Conservation (phyloP, 768 basidiomycete genomes). For the Tricholoma sp. region DNA sequence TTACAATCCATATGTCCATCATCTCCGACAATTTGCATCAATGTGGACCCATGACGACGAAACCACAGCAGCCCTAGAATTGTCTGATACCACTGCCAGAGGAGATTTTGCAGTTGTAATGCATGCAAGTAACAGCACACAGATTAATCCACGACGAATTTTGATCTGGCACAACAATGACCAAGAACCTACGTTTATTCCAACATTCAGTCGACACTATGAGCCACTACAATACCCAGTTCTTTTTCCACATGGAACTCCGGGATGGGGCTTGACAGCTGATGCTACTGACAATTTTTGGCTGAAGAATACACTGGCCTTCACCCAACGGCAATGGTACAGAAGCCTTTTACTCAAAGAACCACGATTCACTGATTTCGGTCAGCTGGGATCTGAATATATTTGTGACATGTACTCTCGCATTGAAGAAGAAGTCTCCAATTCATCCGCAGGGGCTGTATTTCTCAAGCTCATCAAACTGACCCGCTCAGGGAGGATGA, state of each 20-base stretch:
- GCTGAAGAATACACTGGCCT: neutral
- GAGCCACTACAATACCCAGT: constrained; percentile 3
- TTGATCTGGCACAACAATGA: neutral
- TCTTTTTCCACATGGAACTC: constrained; percentile 1
- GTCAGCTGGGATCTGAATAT: no score
- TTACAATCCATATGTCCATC: neutral
- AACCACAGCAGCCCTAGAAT: neutral
- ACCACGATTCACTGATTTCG: no score
- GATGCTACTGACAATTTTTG: neutral
- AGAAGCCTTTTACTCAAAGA: no score
- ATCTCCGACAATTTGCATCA: no score
- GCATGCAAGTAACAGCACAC: no score
- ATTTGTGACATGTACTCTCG: no score
- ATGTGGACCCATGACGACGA: no score
- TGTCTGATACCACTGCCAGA: neutral
- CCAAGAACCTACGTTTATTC: neutral
- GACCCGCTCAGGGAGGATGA: no score
- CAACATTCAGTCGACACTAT: neutral
- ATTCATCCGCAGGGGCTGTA: no score
- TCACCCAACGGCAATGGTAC: neutral
- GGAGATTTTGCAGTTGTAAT: no score
- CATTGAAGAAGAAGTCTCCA: no score
- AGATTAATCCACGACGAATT: neutral
- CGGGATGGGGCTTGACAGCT: neutral
- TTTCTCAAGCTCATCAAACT: no score